Base-by-base conservation (phyloP, 2,329 filamentous ascomycete genomes). In the Cladosporium oxysporum region DNA sequence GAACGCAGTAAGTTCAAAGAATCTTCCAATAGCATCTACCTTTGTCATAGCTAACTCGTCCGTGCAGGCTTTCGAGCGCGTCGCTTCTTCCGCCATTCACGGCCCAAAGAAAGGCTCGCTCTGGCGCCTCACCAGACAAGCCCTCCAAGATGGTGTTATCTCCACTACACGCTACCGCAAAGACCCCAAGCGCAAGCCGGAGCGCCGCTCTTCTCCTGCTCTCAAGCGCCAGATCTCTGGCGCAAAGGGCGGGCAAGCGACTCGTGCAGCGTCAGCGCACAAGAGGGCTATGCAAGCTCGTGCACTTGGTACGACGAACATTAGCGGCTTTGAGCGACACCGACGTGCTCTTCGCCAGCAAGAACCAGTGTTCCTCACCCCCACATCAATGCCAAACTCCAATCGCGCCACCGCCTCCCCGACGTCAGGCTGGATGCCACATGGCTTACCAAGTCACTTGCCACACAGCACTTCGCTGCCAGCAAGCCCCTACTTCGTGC, bases 61-160 rank as follows among this genome's bases (percentile, higher is more conserved):
- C 6, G 18, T 52, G 65, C 67, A 87, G 83, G 84, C 85, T 11
- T 85, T 88, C 75, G 82, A 84, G 69, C 85, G 86, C 76, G 81
- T 82, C 37, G 75, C 83, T 58, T 69, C 80, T 66, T 53, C 44
- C 4, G 29, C 52, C 11, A 26, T 58, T 2, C 63, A 60, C 18
- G 85, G 87, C 64, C 74, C 82, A 10, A 88, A 90, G 74, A 93
- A 90, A 75, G 86, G 86, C 1, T 88, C 85, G 58, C 87, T 90
- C 76, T 98, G 94, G 94, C 85, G 88, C 52, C 81, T 98, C 29
- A 88, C 89, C 41, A 81, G 87, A 0, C 88, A 89, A 76, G 91
- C 92, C 0, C 80, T 92, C 35, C 78, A 79, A 23, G 80, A 90
- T 28, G 91, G 91, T 29, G 91, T 97, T 59, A 88, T 93, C 77